phyloP scores from a whole-genome alignment of 148 eudicot genomes.

The Polygonum aviculare region DNA sequence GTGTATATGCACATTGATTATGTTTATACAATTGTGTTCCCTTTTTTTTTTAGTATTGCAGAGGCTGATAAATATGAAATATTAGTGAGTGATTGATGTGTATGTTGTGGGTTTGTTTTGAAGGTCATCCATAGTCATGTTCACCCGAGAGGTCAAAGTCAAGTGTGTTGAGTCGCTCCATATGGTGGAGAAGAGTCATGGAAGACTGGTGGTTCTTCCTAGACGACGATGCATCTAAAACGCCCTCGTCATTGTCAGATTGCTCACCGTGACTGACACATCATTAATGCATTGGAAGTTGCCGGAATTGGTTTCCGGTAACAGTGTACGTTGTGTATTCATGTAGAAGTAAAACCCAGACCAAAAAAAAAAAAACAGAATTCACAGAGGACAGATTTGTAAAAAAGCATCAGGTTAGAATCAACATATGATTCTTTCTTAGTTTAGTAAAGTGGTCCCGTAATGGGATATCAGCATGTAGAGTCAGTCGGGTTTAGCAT shows the following conservation, averaged over 20 bases:
- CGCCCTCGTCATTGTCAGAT: conserved; percentile 26
- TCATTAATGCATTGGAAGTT: conserved; percentile 32
- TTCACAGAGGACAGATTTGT: conserved; percentile 14
- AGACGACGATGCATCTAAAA: conserved; percentile 32
- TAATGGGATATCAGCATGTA: neutral
- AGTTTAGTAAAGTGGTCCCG: conserved; percentile 8
- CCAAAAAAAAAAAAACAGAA: neutral
- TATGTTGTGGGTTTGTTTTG: conserved; percentile 8
- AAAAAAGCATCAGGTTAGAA: conserved; percentile 43
- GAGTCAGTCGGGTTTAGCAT: neutral
- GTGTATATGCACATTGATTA: neutral
- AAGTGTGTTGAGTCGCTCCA: conserved; percentile 45
- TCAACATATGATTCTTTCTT: conserved; percentile 81
- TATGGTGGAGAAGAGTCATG: conserved; percentile 38
- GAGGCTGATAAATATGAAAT: neutral
- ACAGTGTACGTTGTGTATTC: conserved; percentile 3
- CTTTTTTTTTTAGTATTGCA: neutral
- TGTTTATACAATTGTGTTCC: neutral
- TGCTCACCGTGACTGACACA: conserved; percentile 42
- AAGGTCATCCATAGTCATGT: conserved; percentile 72
- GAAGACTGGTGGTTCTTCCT: conserved; percentile 51
- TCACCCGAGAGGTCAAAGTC: conserved; percentile 53
- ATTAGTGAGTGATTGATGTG: neutral
- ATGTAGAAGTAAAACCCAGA: conserved; percentile 22
- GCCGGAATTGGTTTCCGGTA: conserved; percentile 62